Conservation (phyloP, 2,329 filamentous ascomycete species). For the Penicillium aurantiogriseum region DNA sequence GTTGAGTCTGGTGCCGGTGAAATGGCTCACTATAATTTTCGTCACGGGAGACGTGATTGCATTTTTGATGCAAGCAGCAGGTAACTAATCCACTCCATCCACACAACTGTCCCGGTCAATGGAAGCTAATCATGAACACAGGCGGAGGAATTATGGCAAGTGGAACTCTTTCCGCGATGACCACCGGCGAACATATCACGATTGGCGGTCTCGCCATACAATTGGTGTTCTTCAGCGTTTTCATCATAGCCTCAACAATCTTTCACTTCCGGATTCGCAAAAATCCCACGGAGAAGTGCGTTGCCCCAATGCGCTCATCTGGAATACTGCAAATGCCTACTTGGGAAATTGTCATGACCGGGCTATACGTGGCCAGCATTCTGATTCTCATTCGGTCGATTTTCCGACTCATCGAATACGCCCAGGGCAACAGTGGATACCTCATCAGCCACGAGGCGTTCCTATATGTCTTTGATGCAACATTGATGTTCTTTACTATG, state of each 20-base stretch:
- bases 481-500: neutral
- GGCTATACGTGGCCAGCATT: conserved; percentile 10
- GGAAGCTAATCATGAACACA: neutral
- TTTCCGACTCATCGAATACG: conserved; percentile 22
- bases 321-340: neutral
- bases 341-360: conserved; percentile 1
- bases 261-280: conserved; percentile 18
- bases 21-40: conserved; percentile 49
- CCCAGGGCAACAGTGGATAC: conserved; percentile 23
- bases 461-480: conserved; percentile 23
- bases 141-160: conserved; percentile 11
- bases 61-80: conserved; percentile 45
- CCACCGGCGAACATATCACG: conserved; percentile 16
- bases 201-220: conserved; percentile 20
- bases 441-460: conserved; percentile 24
- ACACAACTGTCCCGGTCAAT: neutral
- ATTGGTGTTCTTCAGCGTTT: conserved; percentile 20
- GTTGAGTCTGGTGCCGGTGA: conserved; percentile 43
- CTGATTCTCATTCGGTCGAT: conserved; percentile 23
- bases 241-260: conserved; percentile 13
- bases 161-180: neutral
- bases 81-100: neutral
- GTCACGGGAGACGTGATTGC: conserved; percentile 49
- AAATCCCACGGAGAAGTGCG: conserved; percentile 8
- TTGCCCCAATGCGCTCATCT: neutral